These are phyloP conservation scores for Hansenula sp. DNA, from an alignment of 1,139 yeast species.

Conservation along the genomic window DNA sequence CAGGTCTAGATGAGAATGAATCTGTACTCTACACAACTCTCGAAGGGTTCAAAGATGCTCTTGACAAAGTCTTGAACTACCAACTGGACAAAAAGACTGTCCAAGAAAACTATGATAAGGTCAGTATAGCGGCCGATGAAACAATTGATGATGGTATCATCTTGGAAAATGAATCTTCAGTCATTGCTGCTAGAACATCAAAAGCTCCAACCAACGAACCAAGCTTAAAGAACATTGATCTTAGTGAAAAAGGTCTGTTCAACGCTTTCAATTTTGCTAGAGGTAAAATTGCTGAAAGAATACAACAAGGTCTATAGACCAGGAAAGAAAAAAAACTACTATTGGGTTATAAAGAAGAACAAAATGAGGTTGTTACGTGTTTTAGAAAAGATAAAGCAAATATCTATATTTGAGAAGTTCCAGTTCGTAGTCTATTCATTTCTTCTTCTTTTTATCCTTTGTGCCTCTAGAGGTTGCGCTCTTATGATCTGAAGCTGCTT, in stretches of 20 bases:
- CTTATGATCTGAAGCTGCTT: conserved; percentile 14
- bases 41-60: conserved; percentile 74
- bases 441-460: conserved; percentile 14
- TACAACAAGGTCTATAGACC: conserved; percentile 56
- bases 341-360: too few relatives aligned
- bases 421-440: not conserved
- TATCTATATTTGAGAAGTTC: not conserved
- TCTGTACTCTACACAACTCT: conserved; percentile 74
- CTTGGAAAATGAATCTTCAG: conserved; percentile 83
- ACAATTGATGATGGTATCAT: conserved; percentile 89
- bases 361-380: not conserved
- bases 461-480: conserved; percentile 4
- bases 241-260: conserved; percentile 82
- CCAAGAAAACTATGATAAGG: conserved; percentile 81
- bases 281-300: conserved; percentile 79
- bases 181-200: conserved; percentile 87
- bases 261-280: conserved; percentile 90
- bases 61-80: conserved; percentile 71
- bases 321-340: not conserved
- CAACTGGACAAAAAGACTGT: conserved; percentile 77
- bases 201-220: conserved; percentile 71
- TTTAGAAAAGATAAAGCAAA: not conserved
- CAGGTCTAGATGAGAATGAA: conserved; percentile 84
- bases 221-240: conserved; percentile 65
- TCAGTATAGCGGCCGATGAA: conserved; percentile 85